Conservation (phyloP, 2,329 filamentous ascomycete species). For the Chaetomium olivaceum region DNA sequence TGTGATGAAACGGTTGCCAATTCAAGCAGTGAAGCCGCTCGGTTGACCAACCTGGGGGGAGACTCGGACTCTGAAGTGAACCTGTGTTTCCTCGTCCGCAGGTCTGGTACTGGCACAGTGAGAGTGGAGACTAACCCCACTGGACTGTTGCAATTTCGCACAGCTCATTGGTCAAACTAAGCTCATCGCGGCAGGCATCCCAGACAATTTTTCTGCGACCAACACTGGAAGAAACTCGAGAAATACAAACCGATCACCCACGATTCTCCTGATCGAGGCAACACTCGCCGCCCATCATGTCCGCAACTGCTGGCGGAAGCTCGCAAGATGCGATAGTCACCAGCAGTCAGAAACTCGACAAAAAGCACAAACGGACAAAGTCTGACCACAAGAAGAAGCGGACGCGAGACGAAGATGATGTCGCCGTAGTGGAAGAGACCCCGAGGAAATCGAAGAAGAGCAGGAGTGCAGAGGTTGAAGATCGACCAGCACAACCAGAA, state of each 20-base stretch:
- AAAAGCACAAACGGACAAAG: slow-evolving; percentile 39
- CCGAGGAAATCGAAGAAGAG: slow-evolving; percentile 49
- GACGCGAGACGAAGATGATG: slow-evolving; percentile 46
- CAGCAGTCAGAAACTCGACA: slow-evolving; percentile 38
- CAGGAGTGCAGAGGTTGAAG: slow-evolving; percentile 37
- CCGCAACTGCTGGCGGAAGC: slow-evolving; percentile 21
- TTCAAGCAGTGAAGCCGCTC: too few species aligned
- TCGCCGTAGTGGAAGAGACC: slow-evolving; percentile 43
- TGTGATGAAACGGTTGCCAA: too few species aligned
- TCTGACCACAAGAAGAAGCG: slow-evolving; percentile 46
- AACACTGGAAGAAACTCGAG: slow-evolving; percentile 6
- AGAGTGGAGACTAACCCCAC: background rate
- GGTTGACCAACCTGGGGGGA: too few species aligned
- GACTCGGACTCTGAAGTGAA: too few species aligned
- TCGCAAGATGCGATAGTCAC: slow-evolving; percentile 16
- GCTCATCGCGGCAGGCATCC: slow-evolving; percentile 23
- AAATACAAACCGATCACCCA: background rate
- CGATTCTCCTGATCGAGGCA: slow-evolving; percentile 5
- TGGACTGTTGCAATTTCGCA: background rate
- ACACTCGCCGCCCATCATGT: slow-evolving; percentile 26
- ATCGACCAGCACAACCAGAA: background rate
- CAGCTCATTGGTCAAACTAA: slow-evolving; percentile 19
- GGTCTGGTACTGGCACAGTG: background rate
- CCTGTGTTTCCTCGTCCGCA: background rate
- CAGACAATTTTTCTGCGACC: slow-evolving; percentile 29